Evolutionary conservation across 495 filamentous ascomycete genomes (phyloP), one percentile per base, ranked within the genome.

Genomic region (Penicillium psychrofluorescens): DNA sequence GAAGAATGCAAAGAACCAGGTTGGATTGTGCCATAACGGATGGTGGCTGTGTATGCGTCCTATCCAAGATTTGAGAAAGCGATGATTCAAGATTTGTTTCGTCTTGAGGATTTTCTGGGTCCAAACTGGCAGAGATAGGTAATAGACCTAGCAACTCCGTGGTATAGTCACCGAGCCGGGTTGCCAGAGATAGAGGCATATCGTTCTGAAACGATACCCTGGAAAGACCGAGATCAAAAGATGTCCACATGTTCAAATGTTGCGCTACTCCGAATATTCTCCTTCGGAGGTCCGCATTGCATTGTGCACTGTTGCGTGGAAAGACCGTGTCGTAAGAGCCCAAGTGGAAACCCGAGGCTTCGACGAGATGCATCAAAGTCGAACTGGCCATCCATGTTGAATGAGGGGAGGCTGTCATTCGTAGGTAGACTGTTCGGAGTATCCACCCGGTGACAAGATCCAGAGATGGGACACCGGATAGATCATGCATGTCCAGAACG

Each of bases 151-250:
- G 50, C n/a, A 72, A 33, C 42, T 72, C 63, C 6, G 35, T 40
- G 10, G 66, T 71, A 33, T 48, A 64, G 40, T 68, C 63, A 0
- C 63, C 63, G 3, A 48, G 33, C 27, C 41, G 56, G 0, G 55
- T 35, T 0, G 50, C 47, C 9, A 56, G 54, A 0, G 41, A 45
- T 1, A 46, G 27, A 11, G 62, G 49, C 7, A 59, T 48, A 8
- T 66, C 58, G 13, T 54, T 56, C 16, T 55, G 54, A 8, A 73
- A 54, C 0, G 52, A 52, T 0, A 76, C 66, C 11, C 67, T 50
- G 4, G 73, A 72, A 2, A 72, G 61, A 11, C 74, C 75, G 9
- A 77, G 63, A 41, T 79, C 75, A 43, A 68, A 76, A 9, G 66
- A 70, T 0, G 60, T 61, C 70, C 68, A 72, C 7, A 64, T 58